phyloP scores from a whole-genome alignment of 129 eudicot species.

The Sambucus nigra region DNA sequence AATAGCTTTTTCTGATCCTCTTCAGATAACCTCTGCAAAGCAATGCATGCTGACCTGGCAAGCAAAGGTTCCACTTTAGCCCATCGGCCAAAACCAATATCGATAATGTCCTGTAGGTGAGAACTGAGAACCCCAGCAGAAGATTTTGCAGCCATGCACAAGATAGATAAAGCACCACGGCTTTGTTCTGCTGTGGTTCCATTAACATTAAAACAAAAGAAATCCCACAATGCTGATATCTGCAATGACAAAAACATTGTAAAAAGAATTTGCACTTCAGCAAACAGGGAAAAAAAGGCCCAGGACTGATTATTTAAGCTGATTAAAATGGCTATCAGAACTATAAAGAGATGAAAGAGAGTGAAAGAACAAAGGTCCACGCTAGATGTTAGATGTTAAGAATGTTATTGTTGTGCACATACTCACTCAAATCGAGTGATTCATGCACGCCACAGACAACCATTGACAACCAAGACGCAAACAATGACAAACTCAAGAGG shows the following conservation, averaged over 20 bases:
- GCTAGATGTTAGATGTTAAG: no score
- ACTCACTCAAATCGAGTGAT: no score
- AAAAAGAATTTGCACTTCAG: no score
- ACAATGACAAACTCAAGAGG: no score
- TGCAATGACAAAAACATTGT: constrained; percentile 20
- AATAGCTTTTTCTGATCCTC: constrained; percentile 74
- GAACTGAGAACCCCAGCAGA: constrained; percentile 66
- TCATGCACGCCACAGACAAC: no score
- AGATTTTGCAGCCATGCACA: constrained; percentile 97
- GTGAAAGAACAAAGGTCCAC: no score
- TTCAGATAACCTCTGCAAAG: constrained; percentile 69
- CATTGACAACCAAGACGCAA: no score
- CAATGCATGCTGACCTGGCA: constrained; percentile 88
- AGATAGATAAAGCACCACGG: constrained; percentile 76
- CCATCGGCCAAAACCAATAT: constrained; percentile 96
- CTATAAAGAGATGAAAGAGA: no score
- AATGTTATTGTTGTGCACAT: no score
- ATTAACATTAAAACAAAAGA: constrained; percentile 74
- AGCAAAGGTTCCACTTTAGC: constrained; percentile 98
- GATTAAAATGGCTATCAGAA: no score
- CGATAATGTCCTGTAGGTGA: constrained; percentile 87
- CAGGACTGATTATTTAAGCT: no score
- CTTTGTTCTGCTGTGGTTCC: constrained; percentile 90
- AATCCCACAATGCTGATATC: constrained; percentile 96
- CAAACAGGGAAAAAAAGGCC: no score